These are phyloP conservation scores for Vigna reflexopilosa DNA, from an alignment of 306 rosid genomes.

Conservation along the genomic window DNA sequence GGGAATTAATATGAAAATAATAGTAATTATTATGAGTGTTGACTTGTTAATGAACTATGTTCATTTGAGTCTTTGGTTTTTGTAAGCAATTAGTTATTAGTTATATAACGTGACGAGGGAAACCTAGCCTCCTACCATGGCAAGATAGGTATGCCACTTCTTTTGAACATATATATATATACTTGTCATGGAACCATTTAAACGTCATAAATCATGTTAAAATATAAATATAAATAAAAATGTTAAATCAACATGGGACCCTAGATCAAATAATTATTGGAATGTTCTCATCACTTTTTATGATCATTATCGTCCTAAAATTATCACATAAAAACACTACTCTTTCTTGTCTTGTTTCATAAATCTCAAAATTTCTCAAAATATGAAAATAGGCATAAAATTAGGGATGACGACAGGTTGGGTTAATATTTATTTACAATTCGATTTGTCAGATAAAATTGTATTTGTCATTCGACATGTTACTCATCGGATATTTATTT, in stretches of 20 bases:
- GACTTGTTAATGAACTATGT: too few relatives aligned
- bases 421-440: too few relatives aligned
- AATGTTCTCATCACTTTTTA: not conserved
- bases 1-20: too few relatives aligned
- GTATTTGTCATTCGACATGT: too few relatives aligned
- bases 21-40: too few relatives aligned
- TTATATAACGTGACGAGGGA: not conserved
- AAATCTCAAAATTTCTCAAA: not conserved
- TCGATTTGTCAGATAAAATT: too few relatives aligned
- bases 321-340: not conserved
- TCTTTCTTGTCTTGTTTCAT: not conserved
- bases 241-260: not conserved
- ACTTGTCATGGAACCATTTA: conserved; percentile 2
- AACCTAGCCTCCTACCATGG: not conserved
- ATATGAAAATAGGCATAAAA: not conserved
- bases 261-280: not conserved
- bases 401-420: too few relatives aligned
- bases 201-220: too few relatives aligned
- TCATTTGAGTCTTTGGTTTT: too few relatives aligned
- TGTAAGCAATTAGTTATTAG: not conserved
- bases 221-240: not conserved
- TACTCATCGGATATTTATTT: too few relatives aligned
- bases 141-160: conserved; percentile 32
- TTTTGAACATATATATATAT: conserved; percentile 27
- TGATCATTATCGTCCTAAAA: not conserved